phyloP scores from a whole-genome alignment of 176 grass and related monocot species.

The Tuctoria greenei region DNA sequence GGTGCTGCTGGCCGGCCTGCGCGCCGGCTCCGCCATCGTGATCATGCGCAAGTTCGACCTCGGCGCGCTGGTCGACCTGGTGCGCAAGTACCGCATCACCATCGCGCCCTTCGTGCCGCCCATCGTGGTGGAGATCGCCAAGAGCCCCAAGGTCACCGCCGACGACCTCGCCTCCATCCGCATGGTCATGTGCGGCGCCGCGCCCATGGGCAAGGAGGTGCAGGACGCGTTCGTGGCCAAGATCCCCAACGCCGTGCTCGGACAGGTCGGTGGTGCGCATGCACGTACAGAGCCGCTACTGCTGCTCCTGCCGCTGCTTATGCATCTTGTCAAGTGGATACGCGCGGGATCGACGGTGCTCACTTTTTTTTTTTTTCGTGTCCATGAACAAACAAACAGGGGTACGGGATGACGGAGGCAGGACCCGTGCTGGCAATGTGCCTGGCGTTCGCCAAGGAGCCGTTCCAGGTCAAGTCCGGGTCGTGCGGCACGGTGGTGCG shows the following conservation, averaged over 20 bases:
- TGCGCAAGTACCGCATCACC: neutral
- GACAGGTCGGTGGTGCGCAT: slow-evolving; percentile 47
- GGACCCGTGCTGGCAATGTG: too few relatives aligned
- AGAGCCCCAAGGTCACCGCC: slow-evolving; percentile 52
- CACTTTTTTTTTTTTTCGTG: too few relatives aligned
- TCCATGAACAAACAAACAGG: too few relatives aligned
- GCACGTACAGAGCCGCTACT: too few relatives aligned
- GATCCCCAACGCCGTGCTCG: slow-evolving; percentile 49
- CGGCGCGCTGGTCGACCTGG: neutral
- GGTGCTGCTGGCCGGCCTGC: slow-evolving; percentile 69
- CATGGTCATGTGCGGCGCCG: slow-evolving; percentile 79
- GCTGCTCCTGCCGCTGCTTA: too few relatives aligned
- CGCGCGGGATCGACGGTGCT: too few relatives aligned
- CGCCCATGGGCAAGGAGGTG: slow-evolving; percentile 6
- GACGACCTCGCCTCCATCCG: slow-evolving; percentile 75
- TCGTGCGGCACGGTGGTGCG: too few relatives aligned
- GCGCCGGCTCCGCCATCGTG: slow-evolving; percentile 61
- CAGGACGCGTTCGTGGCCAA: neutral
- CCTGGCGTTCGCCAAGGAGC: too few relatives aligned
- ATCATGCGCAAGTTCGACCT: slow-evolving; percentile 49
- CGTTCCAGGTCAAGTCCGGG: too few relatives aligned
- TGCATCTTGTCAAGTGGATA: too few relatives aligned
- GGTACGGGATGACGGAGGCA: too few relatives aligned
- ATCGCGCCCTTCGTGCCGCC: slow-evolving; percentile 69
- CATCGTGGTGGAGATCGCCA: slow-evolving; percentile 91